Base-by-base conservation (phyloP, 192 early-diverging fungal species). In the Powellomyces hirtus region DNA sequence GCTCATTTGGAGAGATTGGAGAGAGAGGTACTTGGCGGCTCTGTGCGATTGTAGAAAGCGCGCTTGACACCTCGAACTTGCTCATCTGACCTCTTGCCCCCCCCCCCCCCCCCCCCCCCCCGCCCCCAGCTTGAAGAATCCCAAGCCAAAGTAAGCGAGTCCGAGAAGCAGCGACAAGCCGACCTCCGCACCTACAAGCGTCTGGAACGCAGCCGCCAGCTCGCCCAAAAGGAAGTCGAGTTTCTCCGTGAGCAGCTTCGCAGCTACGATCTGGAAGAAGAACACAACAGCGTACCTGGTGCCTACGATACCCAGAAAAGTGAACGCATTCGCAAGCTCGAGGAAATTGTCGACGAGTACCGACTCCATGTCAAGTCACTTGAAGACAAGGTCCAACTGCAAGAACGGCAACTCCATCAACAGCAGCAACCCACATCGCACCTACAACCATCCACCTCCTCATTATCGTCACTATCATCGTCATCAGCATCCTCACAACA, bases 231-330 rank as follows among this genome's bases (percentile, higher is more conserved):
- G 53, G 87, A 91, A 58, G 76, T 82, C 0, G 81, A 80, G 37
- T 83, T 85, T 74, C 62, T 92, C 45, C 82, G 85, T 56, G 79
- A 84, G 4, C 89, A 91, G 72, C 63, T 92, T 76, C 44, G 50
- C 0, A 61, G 79, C 4, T 85, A 85, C 56, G 84, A 85, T 46
- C 73, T 70, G 0, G 87, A 85, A 57, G 81, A 86, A 53, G 62
- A 53, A 0, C 66, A 66, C 13, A 63, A 76, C 29, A 64, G 68
- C 1, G 46, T 3, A 3, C 5, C 53, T 2, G 85, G 75, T 10
- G 75, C 75, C 30, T 86, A 88, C 52, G 87, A 90, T 59, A 61
- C 38, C 18, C 77, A 76, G 46, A 89, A 90, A 71, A 73, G 83
- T 4, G 52, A 77, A 51, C 84, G 86, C 22, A 86, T 91, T 34